phyloP scores from a whole-genome alignment of 2,329 filamentous ascomycete genomes.

The Ceratocystis cacaofunesta region DNA sequence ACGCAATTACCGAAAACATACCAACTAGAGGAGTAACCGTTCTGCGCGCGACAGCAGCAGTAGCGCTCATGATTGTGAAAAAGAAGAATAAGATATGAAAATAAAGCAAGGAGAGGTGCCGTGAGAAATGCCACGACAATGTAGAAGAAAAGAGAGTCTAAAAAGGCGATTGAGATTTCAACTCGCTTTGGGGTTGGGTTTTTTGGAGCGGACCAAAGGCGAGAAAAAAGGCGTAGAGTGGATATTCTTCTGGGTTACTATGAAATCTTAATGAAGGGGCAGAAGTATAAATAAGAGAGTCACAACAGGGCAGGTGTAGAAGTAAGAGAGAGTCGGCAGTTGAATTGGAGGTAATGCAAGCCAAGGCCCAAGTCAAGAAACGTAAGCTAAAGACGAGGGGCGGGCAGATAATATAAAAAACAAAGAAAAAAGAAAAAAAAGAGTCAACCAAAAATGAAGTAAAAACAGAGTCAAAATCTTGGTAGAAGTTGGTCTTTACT shows the following conservation, averaged over 20 bases:
- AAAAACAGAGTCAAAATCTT: not conserved
- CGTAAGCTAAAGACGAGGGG: not conserved
- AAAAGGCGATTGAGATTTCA: not conserved
- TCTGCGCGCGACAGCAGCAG: conserved; percentile 14
- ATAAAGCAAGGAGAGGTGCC: not conserved
- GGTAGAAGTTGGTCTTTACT: not conserved
- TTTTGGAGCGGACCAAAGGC: not conserved
- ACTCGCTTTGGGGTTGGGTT: not conserved
- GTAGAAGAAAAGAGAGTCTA: not conserved
- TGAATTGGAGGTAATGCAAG: too few species aligned
- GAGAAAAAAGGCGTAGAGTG: not conserved
- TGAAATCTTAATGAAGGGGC: not conserved
- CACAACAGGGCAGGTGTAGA: not conserved
- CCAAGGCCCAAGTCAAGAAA: too few species aligned
- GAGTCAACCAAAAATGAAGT: not conserved
- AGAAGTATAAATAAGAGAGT: not conserved
- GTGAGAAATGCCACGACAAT: not conserved
- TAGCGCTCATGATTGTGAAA: conserved; percentile 14
- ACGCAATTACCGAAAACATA: conserved; percentile 6
- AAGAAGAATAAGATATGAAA: not conserved
- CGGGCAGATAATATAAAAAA: not conserved
- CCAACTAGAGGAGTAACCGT: conserved; percentile 12
- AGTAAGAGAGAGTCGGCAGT: not conserved
- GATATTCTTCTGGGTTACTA: too few species aligned
- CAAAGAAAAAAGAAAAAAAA: not conserved